phyloP scores from a whole-genome alignment of 2,329 filamentous ascomycete species.

The Penicillium psychrosexuale region DNA sequence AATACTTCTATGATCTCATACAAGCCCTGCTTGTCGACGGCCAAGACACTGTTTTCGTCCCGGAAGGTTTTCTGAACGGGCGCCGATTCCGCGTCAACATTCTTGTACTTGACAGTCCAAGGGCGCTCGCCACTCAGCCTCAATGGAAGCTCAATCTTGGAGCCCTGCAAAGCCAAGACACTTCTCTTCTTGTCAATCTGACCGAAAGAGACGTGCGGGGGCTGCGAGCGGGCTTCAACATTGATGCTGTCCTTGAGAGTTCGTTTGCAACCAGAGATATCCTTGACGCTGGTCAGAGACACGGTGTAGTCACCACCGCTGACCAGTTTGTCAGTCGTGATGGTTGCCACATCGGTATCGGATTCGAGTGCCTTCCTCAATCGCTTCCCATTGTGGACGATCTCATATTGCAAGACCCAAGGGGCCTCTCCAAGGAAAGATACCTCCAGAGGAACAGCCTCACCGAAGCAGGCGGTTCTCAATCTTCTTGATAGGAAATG shows the following conservation, averaged over 20 bases:
- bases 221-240: slow-evolving; percentile 82
- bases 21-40: slow-evolving; percentile 64
- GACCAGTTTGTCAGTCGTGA: slow-evolving; percentile 69
- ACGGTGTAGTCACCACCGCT: slow-evolving; percentile 89
- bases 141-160: slow-evolving; percentile 70
- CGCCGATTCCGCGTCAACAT: slow-evolving; percentile 55
- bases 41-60: slow-evolving; percentile 66
- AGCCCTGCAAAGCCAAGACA: slow-evolving; percentile 73
- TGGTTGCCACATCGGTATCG: slow-evolving; percentile 60
- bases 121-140: slow-evolving; percentile 81
- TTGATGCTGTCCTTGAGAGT: slow-evolving; percentile 80
- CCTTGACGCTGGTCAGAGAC: slow-evolving; percentile 79
- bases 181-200: slow-evolving; percentile 75
- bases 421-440: slow-evolving; percentile 76
- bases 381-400: slow-evolving; percentile 84
- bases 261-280: slow-evolving; percentile 81
- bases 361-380: slow-evolving; percentile 67
- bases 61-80: slow-evolving; percentile 49
- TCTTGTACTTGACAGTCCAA: slow-evolving; percentile 76
- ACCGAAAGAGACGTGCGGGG: slow-evolving; percentile 82
- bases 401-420: slow-evolving; percentile 86
- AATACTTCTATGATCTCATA: slow-evolving; percentile 77
- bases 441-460: slow-evolving; percentile 72
- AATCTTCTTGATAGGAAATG: slow-evolving; percentile 57
- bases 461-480: slow-evolving; percentile 74